phyloP scores from a whole-genome alignment of 2,329 filamentous ascomycete species.

The Exophiala xenobiotica region DNA sequence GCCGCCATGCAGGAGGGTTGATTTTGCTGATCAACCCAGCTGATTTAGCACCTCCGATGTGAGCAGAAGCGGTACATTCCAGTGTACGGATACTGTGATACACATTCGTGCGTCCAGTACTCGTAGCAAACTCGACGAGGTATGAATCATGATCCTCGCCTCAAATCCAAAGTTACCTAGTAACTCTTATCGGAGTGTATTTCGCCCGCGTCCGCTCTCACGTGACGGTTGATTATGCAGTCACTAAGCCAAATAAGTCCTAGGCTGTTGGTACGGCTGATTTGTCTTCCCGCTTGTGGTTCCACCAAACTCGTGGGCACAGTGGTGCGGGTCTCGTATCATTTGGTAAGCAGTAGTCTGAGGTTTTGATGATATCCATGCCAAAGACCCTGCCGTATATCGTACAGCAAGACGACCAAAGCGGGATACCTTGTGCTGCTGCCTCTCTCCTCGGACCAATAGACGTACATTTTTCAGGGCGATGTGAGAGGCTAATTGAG shows the following conservation, averaged over 20 bases:
- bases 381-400: neutral
- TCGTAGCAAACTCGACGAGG: neutral
- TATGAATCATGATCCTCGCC: neutral
- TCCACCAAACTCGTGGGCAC: neutral
- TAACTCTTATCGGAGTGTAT: neutral
- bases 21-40: too few species aligned
- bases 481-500: too few species aligned
- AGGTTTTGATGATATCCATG: conserved; percentile 3
- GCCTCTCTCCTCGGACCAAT: too few species aligned
- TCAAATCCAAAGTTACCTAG: neutral
- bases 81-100: neutral
- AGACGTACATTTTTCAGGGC: too few species aligned
- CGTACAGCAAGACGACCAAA: neutral
- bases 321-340: neutral
- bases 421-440: neutral
- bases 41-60: too few species aligned
- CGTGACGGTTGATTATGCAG: neutral
- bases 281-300: neutral
- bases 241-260: neutral
- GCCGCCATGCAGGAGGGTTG: too few species aligned
- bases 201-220: neutral
- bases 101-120: too few species aligned
- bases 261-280: conserved; percentile 1
- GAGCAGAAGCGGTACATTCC: too few species aligned
- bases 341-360: conserved; percentile 21